Evolutionary conservation across 2,329 filamentous ascomycete species (phyloP), one percentile per base, ranked within the genome.

Genomic region (Helminthosporium solani): DNA sequence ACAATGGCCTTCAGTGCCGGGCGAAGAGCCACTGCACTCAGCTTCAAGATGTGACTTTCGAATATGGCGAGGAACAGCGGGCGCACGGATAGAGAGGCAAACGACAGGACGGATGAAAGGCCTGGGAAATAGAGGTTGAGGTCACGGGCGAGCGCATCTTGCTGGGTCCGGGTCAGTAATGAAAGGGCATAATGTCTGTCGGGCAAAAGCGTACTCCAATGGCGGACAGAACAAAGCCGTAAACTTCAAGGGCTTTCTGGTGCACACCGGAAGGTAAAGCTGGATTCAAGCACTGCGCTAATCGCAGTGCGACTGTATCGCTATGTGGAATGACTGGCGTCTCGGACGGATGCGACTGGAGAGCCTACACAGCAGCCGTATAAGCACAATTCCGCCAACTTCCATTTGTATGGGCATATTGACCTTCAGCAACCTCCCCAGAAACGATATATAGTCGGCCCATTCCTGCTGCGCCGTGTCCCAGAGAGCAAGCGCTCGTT

Each of bases 391-490:
- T 41, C 39, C 44, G 6, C 44, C 41, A 46, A 14, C 7, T 31
- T 31, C 14, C 23, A n/a, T 3, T 52, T 45, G 34, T 19, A 28
- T 33, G 21, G 33, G 48, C 44, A 37, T 52, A 54, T 65, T 58
- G 68, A 91, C 89, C 83, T 96, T 97, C 52, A 96, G 78, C 39
- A 99, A 78, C 52, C 90, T 84, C 66, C 88, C 95, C 45, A 99
- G 75, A 68, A 97, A 99, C 15, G 92, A 96, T 63, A 99, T 99
- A 68, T 99, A 99, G 74, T 99, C 94, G 39, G 95, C 94, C 94
- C 94, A 99, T 83, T 99, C 94, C 73, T 97, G 90, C 58, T 96
- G 78, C 23, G 90, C 85, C 14, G 89, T 91, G 67, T 99, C 94
- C 75, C 96, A 99, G 27, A 96, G 79, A 36, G 87, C 82, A 52